Percentiles rank a stretch among this genome's conserved stretches.
Evolutionary conservation across 352 stramenopile genomes (phyloP).

Genomic region (Phytophthora cactorum): DNA sequence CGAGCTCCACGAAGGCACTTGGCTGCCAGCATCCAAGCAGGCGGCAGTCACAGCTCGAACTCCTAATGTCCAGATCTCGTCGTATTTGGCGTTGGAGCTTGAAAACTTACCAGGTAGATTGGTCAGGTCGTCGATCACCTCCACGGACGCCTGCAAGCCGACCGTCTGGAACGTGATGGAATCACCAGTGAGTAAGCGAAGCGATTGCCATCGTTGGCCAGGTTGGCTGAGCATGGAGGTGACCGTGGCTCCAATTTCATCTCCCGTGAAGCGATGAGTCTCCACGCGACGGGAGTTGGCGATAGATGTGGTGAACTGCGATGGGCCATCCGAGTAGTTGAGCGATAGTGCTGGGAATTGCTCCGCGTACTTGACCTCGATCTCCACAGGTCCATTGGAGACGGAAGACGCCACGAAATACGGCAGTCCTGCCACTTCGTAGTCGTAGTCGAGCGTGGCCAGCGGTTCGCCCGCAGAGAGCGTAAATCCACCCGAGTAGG

Average conservation of each 20-base stretch:
- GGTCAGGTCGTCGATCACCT: constrained; percentile 34
- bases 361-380: constrained; percentile 45
- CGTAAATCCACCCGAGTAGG: constrained; percentile 18
- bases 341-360: constrained; percentile 31
- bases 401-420: constrained; percentile 38
- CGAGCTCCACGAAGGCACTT: constrained; percentile 36
- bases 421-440: constrained; percentile 37
- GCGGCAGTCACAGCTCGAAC: constrained; percentile 32
- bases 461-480: constrained; percentile 24
- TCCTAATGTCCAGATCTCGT: constrained; percentile 41
- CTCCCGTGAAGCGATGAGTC: constrained; percentile 31
- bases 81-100: constrained; percentile 41
- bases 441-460: constrained; percentile 39
- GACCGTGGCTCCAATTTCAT: constrained; percentile 20
- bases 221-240: constrained; percentile 33
- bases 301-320: constrained; percentile 29
- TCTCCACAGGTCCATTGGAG: constrained; percentile 27
- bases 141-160: constrained; percentile 32
- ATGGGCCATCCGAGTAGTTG: constrained; percentile 34
- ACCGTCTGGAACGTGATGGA: constrained; percentile 29
- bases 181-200: constrained; percentile 23
- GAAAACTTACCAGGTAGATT: constrained; percentile 35
- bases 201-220: constrained; percentile 34
- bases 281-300: constrained; percentile 39
- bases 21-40: constrained; percentile 34